phyloP scores from a whole-genome alignment of 2,329 filamentous ascomycete species.

The Didymella sp. region DNA sequence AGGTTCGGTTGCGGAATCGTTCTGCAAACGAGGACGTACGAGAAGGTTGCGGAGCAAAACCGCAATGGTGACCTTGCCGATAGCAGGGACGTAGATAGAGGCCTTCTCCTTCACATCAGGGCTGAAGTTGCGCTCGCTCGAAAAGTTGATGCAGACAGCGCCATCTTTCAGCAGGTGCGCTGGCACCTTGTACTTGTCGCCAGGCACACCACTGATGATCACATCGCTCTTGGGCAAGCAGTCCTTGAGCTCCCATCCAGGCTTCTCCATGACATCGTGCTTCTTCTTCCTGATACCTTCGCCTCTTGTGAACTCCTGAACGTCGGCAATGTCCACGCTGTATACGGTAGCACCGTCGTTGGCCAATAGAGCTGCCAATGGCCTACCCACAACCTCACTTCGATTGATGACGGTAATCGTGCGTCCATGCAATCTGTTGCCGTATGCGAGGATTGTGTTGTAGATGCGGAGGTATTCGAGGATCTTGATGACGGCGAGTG shows the following conservation, averaged over 20 bases:
- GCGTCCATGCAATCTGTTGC: constrained; percentile 90
- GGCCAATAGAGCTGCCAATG: constrained; percentile 87
- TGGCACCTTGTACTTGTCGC: constrained; percentile 88
- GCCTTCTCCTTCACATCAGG: constrained; percentile 92
- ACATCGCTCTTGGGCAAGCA: constrained; percentile 90
- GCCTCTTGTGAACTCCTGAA: constrained; percentile 91
- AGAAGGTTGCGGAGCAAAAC: constrained; percentile 88
- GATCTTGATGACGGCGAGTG: constrained; percentile 95
- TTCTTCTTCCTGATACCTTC: constrained; percentile 83
- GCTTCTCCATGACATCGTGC: constrained; percentile 86
- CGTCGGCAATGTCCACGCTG: constrained; percentile 88
- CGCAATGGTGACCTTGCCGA: constrained; percentile 97
- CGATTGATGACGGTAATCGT: constrained; percentile 97
- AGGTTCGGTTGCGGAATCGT: background rate
- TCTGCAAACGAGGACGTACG: constrained; percentile 60
- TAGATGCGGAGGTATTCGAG: constrained; percentile 95
- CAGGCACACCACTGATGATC: constrained; percentile 90
- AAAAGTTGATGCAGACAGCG: constrained; percentile 98
- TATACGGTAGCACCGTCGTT: constrained; percentile 97
- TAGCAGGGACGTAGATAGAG: constrained; percentile 94
- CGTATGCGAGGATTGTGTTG: constrained; percentile 90
- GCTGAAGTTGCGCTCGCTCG: constrained; percentile 92
- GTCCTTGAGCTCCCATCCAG: constrained; percentile 78
- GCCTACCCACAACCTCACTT: constrained; percentile 92
- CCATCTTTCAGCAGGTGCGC: constrained; percentile 83